A percentile compares a stretch with the other conserved stretches of the same genome.
Evolutionary conservation across 2,329 filamentous ascomycete genomes (phyloP).

Genomic region (Colletotrichum sansevieriae): DNA sequence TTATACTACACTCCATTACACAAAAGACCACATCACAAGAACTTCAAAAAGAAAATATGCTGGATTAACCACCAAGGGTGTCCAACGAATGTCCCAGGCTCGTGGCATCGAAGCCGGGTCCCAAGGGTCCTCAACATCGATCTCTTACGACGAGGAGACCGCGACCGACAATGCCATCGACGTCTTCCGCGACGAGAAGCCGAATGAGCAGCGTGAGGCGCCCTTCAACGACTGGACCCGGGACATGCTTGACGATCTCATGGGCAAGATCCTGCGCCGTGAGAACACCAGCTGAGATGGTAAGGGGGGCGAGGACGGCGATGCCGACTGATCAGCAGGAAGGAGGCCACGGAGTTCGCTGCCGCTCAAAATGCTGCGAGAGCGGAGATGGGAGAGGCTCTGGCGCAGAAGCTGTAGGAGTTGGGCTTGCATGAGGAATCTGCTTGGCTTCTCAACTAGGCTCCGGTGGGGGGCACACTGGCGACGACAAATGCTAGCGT

Average conservation of each 20-base stretch:
- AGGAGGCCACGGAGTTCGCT: neutral
- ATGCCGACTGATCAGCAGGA: neutral
- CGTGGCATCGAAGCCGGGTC: slow-evolving; percentile 9
- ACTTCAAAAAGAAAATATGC: neutral
- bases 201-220: neutral
- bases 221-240: neutral
- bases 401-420: neutral
- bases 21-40: neutral
- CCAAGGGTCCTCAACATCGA: slow-evolving; percentile 7
- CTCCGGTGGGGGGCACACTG: neutral
- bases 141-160: slow-evolving; percentile 5
- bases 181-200: neutral
- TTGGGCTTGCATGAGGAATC: neutral
- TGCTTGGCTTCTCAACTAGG: neutral
- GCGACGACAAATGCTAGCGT: too few relatives aligned
- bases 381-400: neutral
- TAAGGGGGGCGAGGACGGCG: neutral
- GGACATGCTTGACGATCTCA: neutral
- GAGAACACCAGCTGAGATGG: neutral
- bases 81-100: neutral
- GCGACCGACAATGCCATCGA: slow-evolving; percentile 1
- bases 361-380: neutral
- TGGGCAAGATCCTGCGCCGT: neutral
- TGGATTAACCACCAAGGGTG: neutral
- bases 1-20: too few relatives aligned